These are phyloP conservation scores for Tuber borchii DNA, from an alignment of 495 filamentous ascomycete genomes.

Conservation along the genomic window DNA sequence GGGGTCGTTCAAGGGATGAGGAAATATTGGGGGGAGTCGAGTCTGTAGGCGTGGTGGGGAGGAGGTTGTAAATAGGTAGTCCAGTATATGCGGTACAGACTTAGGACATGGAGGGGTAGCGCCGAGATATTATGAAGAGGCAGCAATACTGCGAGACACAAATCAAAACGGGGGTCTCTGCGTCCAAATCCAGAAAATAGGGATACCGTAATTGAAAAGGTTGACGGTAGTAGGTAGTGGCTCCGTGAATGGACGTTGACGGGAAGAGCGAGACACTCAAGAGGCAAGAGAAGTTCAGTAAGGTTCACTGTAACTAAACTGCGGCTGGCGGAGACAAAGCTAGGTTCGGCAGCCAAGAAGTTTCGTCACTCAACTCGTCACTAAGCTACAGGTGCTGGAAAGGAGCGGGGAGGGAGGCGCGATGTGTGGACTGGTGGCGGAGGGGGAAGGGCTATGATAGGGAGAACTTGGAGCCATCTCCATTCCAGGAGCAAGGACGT, in stretches of 20 bases:
- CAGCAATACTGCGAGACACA: background rate
- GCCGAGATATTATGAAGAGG: background rate
- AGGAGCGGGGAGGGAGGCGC: background rate
- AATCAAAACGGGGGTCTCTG: background rate
- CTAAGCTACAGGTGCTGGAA: background rate
- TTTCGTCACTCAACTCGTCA: background rate
- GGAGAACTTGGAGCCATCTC: background rate
- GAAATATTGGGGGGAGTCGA: background rate
- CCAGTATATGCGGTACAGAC: background rate
- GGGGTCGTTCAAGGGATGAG: background rate
- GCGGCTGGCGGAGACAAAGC: background rate
- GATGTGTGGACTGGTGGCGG: too few relatives aligned
- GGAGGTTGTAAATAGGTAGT: background rate
- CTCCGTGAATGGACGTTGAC: background rate
- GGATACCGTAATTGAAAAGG: background rate
- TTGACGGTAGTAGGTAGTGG: background rate
- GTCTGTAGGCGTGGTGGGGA: background rate
- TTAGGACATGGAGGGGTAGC: background rate
- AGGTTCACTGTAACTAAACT: background rate
- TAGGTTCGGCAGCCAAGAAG: background rate
- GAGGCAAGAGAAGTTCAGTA: background rate
- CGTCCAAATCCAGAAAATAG: background rate
- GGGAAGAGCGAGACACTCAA: background rate
- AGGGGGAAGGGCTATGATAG: too few relatives aligned
- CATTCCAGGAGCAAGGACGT: background rate